Evolutionary conservation across 2,329 filamentous ascomycete species (phyloP), one percentile per base, ranked within the genome.

Genomic region (Aspergillus ruber): DNA sequence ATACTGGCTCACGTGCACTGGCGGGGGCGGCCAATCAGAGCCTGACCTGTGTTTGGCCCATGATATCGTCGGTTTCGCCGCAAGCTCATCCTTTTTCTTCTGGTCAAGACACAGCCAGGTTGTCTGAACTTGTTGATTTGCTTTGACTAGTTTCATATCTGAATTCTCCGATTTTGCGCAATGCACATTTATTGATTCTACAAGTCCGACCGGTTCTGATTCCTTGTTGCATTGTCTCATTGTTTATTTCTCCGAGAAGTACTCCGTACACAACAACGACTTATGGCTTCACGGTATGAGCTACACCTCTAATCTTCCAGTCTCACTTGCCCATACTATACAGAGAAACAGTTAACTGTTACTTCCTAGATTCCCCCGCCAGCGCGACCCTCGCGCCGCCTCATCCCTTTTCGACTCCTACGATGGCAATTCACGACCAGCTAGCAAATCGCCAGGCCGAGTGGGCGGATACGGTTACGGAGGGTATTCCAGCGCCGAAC

Each of bases 321-420:
- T 3, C 8, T 39, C 10, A 9, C 15, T 8, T 39, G 6, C 33
- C n/a, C 1, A 13, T 35, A 17, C 13, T 35, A 10, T 21, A 17
- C n/a, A 50, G 46, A 9, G 5, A 9, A 4, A 12, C 10, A 12
- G 45, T 40, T 12, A 32, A 40, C 18, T 33, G 29, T 7, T 15
- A 21, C 32, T 45, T 52, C 4, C 25, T 29, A 86, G 85, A 74
- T 88, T 87, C 67, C 77, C 81, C 58, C 71, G 77, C 59, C 85
- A 89, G 74, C 67, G 68, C 47, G 68, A 72, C 79, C 85, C 73
- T 77, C 88, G 73, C 78, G 82, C 61, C 76, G 67, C 85, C 62
- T 84, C 81, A 63, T 83, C 83, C 56, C 81, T 90, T 54, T 90
- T 90, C 71, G 84, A 86, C 56, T 83, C 83, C 58, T 90, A 89